phyloP scores from a whole-genome alignment of 2,329 filamentous ascomycete genomes.

The Epichloe festucae region DNA sequence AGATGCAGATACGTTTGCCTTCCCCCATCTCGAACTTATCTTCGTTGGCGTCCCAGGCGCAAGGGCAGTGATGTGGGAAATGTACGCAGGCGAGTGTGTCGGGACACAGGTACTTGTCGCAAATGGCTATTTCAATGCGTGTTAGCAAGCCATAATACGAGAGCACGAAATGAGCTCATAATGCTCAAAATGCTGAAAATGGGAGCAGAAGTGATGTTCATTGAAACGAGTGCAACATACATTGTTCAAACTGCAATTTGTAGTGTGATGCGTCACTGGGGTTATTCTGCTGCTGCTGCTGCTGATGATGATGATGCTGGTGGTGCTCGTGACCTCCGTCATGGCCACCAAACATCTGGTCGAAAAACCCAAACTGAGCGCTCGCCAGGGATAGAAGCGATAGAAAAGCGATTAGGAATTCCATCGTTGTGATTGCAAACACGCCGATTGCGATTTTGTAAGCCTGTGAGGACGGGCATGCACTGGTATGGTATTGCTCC shows the following conservation, averaged over 20 bases:
- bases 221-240: slow-evolving; percentile 29
- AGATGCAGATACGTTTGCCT: slow-evolving; percentile 60
- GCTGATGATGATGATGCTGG: slow-evolving; percentile 37
- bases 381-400: slow-evolving; percentile 47
- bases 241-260: slow-evolving; percentile 52
- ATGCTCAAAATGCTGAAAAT: not conserved
- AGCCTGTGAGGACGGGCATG: too few relatives aligned
- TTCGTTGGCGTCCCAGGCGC: slow-evolving; percentile 62
- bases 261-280: slow-evolving; percentile 77
- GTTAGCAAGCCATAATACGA: not conserved
- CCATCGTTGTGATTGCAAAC: slow-evolving; percentile 15
- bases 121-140: slow-evolving; percentile 47
- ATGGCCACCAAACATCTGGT: slow-evolving; percentile 79
- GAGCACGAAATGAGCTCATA: not conserved
- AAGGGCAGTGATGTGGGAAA: slow-evolving; percentile 95
- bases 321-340: slow-evolving; percentile 24
- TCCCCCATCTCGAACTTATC: slow-evolving; percentile 67
- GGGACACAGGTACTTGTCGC: slow-evolving; percentile 88
- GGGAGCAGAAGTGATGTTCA: too few relatives aligned
- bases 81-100: slow-evolving; percentile 90
- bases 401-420: slow-evolving; percentile 31
- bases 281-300: slow-evolving; percentile 49
- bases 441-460: not conserved
- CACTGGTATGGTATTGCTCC: too few relatives aligned
- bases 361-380: slow-evolving; percentile 91